phyloP scores from a whole-genome alignment of 2,329 filamentous ascomycete species.

The Paraphoma chrysanthemicola region DNA sequence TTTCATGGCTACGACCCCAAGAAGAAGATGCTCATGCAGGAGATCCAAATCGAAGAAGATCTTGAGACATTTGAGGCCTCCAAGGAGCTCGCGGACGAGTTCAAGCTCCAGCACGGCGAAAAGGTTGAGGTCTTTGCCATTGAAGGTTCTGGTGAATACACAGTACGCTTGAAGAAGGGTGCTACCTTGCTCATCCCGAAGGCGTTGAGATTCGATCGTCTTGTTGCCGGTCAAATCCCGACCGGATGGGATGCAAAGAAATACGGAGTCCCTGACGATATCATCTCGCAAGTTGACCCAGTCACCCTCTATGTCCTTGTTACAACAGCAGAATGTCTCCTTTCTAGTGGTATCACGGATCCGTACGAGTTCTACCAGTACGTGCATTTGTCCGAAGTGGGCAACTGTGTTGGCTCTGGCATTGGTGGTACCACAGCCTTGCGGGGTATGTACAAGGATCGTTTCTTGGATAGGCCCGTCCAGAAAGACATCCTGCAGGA shows the following conservation, averaged over 20 bases:
- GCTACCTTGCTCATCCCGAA: constrained; percentile 95
- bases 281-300: constrained; percentile 95
- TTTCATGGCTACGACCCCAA: constrained; percentile 97
- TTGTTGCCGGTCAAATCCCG: constrained; percentile 95
- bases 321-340: constrained; percentile 87
- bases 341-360: constrained; percentile 94
- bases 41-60: constrained; percentile 96
- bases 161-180: constrained; percentile 92
- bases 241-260: constrained; percentile 97
- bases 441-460: constrained; percentile 97
- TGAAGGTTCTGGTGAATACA: constrained; percentile 90
- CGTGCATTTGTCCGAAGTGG: constrained; percentile 95
- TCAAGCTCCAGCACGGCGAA: constrained; percentile 95
- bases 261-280: constrained; percentile 96
- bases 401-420: constrained; percentile 97
- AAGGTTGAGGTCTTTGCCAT: constrained; percentile 98
- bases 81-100: constrained; percentile 96
- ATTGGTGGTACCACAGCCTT: constrained; percentile 94
- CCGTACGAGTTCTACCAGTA: constrained; percentile 99
- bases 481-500: constrained; percentile 99
- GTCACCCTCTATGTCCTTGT: constrained; percentile 96
- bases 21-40: constrained; percentile 97
- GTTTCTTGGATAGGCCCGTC: constrained; percentile 93
- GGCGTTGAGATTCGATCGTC: constrained; percentile 93
- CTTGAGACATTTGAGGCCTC: constrained; percentile 96